These are phyloP conservation scores for Chloranthus sessilifolius DNA, from an alignment of 164 flowering plant species.

Conservation along the genomic window DNA sequence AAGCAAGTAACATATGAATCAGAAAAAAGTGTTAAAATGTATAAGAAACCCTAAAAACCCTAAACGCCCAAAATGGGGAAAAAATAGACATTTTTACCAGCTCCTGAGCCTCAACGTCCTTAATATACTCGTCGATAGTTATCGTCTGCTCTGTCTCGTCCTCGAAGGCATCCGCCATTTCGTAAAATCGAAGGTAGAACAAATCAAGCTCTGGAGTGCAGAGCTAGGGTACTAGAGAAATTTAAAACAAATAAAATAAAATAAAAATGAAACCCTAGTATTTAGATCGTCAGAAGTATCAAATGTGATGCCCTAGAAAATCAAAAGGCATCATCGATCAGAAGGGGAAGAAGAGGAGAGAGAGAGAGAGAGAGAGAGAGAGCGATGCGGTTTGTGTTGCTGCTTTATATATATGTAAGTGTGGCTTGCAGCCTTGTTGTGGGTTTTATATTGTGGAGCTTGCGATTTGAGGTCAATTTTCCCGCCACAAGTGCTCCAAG, in stretches of 20 bases:
- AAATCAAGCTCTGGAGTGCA: not conserved
- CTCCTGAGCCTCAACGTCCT: slow-evolving; percentile 62
- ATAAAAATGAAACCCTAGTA: slow-evolving; percentile 4
- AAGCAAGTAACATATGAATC: too few relatives aligned
- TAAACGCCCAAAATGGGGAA: too few relatives aligned
- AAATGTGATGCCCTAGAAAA: not conserved
- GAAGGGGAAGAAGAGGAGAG: not conserved
- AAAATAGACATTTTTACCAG: slow-evolving; percentile 33
- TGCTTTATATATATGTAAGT: not conserved
- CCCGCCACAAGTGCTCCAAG: slow-evolving; percentile 13
- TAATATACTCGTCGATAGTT: slow-evolving; percentile 58
- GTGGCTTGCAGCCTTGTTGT: not conserved
- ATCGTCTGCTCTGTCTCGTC: slow-evolving; percentile 57
- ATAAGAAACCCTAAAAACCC: too few relatives aligned
- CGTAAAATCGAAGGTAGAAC: not conserved
- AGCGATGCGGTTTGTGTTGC: not conserved
- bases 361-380: not conserved
- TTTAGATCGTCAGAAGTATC: not conserved
- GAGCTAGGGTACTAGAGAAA: not conserved
- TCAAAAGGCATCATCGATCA: not conserved
- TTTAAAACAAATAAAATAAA: too few relatives aligned
- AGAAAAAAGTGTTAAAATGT: too few relatives aligned
- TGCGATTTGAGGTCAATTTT: slow-evolving; percentile 5
- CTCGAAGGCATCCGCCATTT: slow-evolving; percentile 54
- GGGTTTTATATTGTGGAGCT: not conserved